Base-by-base conservation (phyloP, 2,329 filamentous ascomycete genomes). In the Alternaria novae-zelandiae region DNA sequence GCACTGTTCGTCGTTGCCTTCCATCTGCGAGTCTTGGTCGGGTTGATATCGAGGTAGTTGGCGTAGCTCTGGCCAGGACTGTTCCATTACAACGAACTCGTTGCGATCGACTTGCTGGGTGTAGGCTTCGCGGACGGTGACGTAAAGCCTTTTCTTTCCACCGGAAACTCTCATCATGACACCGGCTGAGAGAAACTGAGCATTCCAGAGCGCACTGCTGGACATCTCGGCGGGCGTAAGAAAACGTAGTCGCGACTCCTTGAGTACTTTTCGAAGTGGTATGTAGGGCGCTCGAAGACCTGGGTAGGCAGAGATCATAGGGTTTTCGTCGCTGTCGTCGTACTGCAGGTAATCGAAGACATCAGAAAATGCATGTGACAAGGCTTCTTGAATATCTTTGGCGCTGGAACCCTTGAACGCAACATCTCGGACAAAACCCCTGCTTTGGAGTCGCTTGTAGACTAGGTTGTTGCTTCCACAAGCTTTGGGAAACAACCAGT, bases 61-160 rank as follows among this genome's bases (percentile, higher is more conserved):
- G 32, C 88, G 86, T 10, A 94, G 78, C 49, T 85, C 86, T 69
- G 89, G 88, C 92, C 92, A 95, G 2, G 87, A 59, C 51, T 65
- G 63, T 20, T 65, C 63, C 55, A 62, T 62, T 8, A 59, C 55
- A 13, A 63, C 30, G 28, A 65, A 65, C 20, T 65, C 59, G 11
- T 63, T 63, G 6, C 61, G 61, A 30, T 83, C 80, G 13, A 81
- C 77, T 64, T 89, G 86, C 73, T 95, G 92, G 3, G 92, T 80
- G 68, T 95, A 95, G 1, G 90, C 90, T 68, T 91, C 89, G 4
- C 89, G 87, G 62, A 92, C 90, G 1, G 92, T 95, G 61, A 94
- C 85, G 79, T 91, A 95, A 12, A 95, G 85, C 9, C 91, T 86
- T 65, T 89, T 88, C 66, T 83, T 79, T 9, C 83, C 83, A 23